These are phyloP conservation scores for Fonsecaea multimorphosa DNA, from an alignment of 2,329 filamentous ascomycete species.

Conservation along the genomic window DNA sequence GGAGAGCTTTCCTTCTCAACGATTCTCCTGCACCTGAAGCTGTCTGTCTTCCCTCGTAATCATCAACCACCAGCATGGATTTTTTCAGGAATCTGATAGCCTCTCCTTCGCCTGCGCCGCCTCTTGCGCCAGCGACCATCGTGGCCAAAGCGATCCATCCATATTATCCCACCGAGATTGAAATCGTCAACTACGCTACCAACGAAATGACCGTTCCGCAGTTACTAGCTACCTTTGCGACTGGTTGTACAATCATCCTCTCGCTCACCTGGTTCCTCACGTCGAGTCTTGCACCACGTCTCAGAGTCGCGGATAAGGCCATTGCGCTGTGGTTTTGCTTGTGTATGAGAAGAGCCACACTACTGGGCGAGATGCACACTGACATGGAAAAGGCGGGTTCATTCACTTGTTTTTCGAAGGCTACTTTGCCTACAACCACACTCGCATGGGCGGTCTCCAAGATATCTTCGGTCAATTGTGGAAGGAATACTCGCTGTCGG, in stretches of 20 bases:
- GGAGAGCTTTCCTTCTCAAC: not conserved
- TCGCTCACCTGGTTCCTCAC: constrained; percentile 61
- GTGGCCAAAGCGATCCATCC: constrained; percentile 59
- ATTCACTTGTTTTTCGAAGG: constrained; percentile 85
- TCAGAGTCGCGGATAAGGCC: constrained; percentile 62
- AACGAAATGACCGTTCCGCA: constrained; percentile 67
- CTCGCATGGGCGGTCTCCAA: constrained; percentile 68
- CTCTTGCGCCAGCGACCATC: constrained; percentile 7
- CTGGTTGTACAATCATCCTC: constrained; percentile 64
- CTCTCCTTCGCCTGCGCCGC: not conserved
- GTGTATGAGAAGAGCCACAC: constrained; percentile 57
- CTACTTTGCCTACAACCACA: constrained; percentile 77
- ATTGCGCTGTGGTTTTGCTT: constrained; percentile 78
- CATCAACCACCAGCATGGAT: constrained; percentile 19
- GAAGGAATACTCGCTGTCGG: constrained; percentile 89
- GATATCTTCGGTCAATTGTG: constrained; percentile 82
- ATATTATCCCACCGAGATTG: constrained; percentile 71
- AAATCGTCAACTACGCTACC: constrained; percentile 67
- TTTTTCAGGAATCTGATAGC: constrained; percentile 20
- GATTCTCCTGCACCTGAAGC: not conserved
- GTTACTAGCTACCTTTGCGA: constrained; percentile 66
- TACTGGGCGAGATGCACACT: constrained; percentile 14
- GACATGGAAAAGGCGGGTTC: constrained; percentile 47
- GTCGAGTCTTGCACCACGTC: constrained; percentile 58
- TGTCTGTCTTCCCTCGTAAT: not conserved